These are phyloP conservation scores for Paramecium caudatum DNA, from an alignment of 73 alveolate species.

Conservation along the genomic window DNA sequence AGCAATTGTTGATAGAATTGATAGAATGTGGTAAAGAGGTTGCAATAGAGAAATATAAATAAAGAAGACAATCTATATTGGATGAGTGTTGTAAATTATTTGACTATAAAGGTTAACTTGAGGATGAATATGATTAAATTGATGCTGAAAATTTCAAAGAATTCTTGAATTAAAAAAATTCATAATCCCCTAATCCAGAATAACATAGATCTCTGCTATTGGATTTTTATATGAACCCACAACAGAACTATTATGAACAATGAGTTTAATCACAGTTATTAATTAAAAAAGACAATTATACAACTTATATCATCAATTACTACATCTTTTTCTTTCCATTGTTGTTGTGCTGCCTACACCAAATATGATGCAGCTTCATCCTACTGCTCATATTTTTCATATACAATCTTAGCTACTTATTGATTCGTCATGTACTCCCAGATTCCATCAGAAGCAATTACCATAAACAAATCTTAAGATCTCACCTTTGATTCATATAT, in stretches of 20 bases:
- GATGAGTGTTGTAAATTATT: slow-evolving; percentile 14
- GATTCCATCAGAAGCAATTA: slow-evolving; percentile 73
- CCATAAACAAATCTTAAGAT: slow-evolving; percentile 56
- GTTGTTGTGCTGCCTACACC: slow-evolving; percentile 21
- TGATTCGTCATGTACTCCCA: slow-evolving; percentile 72
- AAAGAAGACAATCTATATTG: slow-evolving; percentile 57
- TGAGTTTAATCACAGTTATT: slow-evolving; percentile 20
- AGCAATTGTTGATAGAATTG: slow-evolving; percentile 25
- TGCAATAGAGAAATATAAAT: slow-evolving; percentile 39
- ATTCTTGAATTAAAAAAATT: slow-evolving; percentile 13
- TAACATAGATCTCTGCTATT: slow-evolving; percentile 35
- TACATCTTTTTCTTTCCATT: slow-evolving; percentile 68
- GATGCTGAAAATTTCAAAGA: slow-evolving; percentile 41
- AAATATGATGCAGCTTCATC: slow-evolving; percentile 63
- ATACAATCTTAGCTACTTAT: slow-evolving; percentile 59
- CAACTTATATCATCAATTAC: slow-evolving; percentile 76
- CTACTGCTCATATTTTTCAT: slow-evolving; percentile 3
- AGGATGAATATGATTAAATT: slow-evolving; percentile 64
- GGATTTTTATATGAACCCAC: slow-evolving; percentile 76
- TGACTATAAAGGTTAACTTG: background rate
- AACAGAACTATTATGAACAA: slow-evolving; percentile 58
- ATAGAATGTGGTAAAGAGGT: slow-evolving; percentile 35
- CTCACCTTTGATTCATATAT: slow-evolving; percentile 37
- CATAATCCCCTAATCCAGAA: background rate
- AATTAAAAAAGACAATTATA: slow-evolving; percentile 70